Evolutionary conservation across 2,329 filamentous ascomycete genomes (phyloP).

Genomic region (Rhinocladiella mackenziei): DNA sequence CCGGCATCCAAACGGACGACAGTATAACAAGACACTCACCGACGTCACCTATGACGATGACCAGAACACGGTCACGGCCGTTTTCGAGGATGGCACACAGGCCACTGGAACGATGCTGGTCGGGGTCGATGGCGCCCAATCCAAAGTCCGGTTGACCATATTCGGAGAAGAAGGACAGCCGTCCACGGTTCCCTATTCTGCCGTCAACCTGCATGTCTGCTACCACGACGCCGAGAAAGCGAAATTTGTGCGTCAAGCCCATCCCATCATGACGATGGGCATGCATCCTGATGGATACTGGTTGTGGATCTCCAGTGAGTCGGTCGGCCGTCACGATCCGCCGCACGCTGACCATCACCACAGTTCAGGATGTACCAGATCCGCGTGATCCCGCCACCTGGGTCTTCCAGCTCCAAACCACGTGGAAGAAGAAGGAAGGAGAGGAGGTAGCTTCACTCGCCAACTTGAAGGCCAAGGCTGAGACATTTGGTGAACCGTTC

Average conservation of each 20-base stretch:
- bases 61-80: conserved; percentile 16
- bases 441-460: conserved; percentile 24
- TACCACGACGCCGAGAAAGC: conserved; percentile 30
- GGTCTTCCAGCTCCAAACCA: conserved; percentile 32
- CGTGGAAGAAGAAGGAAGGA: conserved; percentile 25
- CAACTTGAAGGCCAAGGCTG: conserved; percentile 27
- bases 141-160: conserved; percentile 23
- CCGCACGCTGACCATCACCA: conserved; percentile 5
- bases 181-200: conserved; percentile 23
- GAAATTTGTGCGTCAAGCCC: conserved; percentile 22
- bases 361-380: conserved; percentile 31
- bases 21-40: conserved; percentile 27
- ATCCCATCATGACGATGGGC: conserved; percentile 26
- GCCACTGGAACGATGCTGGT: conserved; percentile 28
- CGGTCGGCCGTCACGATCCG: not conserved
- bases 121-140: conserved; percentile 32
- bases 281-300: conserved; percentile 24
- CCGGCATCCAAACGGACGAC: not conserved
- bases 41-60: conserved; percentile 25
- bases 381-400: conserved; percentile 32
- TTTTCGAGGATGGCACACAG: conserved; percentile 22
- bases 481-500: conserved; percentile 28
- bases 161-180: conserved; percentile 24
- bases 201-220: conserved; percentile 29
- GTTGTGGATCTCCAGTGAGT: conserved; percentile 22